phyloP scores from a whole-genome alignment of 164 flowering plant species.

The Annona squamosa region DNA sequence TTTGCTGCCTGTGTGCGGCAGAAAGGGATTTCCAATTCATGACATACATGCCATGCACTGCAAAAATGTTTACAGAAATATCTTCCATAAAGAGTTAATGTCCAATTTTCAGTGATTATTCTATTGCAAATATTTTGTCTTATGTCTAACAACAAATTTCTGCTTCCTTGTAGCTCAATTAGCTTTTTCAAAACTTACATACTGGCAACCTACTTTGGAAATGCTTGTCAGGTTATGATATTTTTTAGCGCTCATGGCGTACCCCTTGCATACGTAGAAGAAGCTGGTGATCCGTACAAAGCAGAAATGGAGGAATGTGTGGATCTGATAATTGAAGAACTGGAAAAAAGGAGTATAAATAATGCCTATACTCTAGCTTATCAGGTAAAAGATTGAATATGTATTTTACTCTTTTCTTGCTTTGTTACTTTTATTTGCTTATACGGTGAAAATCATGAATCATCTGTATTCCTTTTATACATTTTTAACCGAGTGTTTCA shows the following conservation, averaged over 20 bases:
- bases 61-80: too few species aligned
- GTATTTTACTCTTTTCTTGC: neutral
- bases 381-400: conserved; percentile 47
- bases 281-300: conserved; percentile 99
- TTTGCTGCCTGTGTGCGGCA: too few species aligned
- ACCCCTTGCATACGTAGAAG: conserved; percentile 96
- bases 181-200: neutral
- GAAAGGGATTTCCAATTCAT: too few species aligned
- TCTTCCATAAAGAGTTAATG: too few species aligned
- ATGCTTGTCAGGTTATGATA: conserved; percentile 62
- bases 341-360: conserved; percentile 56
- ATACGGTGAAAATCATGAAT: neutral
- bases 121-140: neutral
- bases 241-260: conserved; percentile 99
- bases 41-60: too few species aligned
- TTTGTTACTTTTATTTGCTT: neutral
- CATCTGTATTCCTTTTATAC: too few species aligned
- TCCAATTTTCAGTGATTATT: too few species aligned
- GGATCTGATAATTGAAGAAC: conserved; percentile 91
- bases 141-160: neutral
- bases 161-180: neutral
- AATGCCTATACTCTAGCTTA: conserved; percentile 86
- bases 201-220: conserved; percentile 6
- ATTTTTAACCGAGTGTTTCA: too few species aligned
- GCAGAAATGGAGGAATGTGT: conserved; percentile 99